These are phyloP conservation scores for Lanzia echinophila DNA, from an alignment of 2,329 filamentous ascomycete species.

Conservation along the genomic window DNA sequence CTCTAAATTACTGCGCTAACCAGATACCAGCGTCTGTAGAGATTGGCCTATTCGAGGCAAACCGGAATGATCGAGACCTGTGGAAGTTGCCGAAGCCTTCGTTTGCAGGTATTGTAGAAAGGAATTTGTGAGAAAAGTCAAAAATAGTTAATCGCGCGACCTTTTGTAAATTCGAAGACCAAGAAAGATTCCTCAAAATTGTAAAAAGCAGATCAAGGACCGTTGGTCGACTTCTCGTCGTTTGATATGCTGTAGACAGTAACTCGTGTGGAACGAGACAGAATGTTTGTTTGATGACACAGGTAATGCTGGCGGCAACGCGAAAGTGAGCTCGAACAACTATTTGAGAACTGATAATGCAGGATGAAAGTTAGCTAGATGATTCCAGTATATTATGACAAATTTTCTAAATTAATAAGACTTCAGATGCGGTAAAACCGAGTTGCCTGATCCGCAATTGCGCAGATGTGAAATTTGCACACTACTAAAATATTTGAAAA, in stretches of 20 bases:
- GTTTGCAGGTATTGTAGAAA: neutral
- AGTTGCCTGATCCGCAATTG: slow-evolving; percentile 1
- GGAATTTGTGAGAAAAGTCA: neutral
- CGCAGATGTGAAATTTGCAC: slow-evolving; percentile 3
- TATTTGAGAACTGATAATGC: slow-evolving; percentile 9
- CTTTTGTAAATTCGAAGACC: slow-evolving; percentile 3
- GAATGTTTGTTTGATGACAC: slow-evolving; percentile 24
- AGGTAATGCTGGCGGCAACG: slow-evolving; percentile 20
- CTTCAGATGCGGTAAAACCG: neutral
- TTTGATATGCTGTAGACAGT: slow-evolving; percentile 15
- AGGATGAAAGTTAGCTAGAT: slow-evolving; percentile 7
- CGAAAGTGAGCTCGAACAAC: slow-evolving; percentile 15
- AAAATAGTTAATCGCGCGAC: neutral
- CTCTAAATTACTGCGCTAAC: slow-evolving; percentile 18
- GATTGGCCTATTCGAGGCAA: neutral
- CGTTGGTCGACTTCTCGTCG: slow-evolving; percentile 2
- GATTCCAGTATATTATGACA: slow-evolving; percentile 7
- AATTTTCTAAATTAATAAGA: neutral
- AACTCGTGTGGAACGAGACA: slow-evolving; percentile 20
- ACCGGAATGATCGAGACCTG: neutral
- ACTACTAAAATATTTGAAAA: neutral
- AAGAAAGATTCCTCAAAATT: slow-evolving; percentile 8
- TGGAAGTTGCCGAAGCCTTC: neutral
- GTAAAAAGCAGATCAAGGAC: slow-evolving; percentile 13
- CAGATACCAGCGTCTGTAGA: slow-evolving; percentile 11